Conservation (phyloP, 108 stramenopile genomes). For the Skeletonema grethae region DNA sequence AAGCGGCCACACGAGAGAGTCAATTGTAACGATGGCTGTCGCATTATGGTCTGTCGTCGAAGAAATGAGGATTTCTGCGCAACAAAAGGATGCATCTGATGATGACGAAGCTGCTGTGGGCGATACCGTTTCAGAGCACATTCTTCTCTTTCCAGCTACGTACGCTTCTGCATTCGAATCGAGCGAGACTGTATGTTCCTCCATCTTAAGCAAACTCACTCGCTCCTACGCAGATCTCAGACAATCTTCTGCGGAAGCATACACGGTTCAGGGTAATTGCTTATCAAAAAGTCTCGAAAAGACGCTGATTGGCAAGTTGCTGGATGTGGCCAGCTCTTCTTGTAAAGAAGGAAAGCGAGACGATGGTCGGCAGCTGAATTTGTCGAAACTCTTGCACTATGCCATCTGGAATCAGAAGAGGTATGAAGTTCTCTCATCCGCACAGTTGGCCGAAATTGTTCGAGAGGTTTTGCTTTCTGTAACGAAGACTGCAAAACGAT, state of each 20-base stretch:
- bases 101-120: conserved; percentile 8
- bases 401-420: conserved; percentile 22
- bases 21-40: conserved; percentile 25
- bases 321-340: conserved; percentile 13
- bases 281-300: conserved; percentile 8
- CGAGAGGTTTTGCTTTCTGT: conserved; percentile 30
- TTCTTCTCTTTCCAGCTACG: conserved; percentile 32
- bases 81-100: background rate
- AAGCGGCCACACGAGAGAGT: conserved; percentile 22
- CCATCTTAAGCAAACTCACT: conserved; percentile 27
- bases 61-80: background rate
- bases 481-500: conserved; percentile 25
- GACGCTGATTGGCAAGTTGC: conserved; percentile 20
- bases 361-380: background rate
- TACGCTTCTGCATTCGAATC: background rate
- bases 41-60: conserved; percentile 30
- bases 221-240: conserved; percentile 20
- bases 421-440: conserved; percentile 3
- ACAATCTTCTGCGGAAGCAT: background rate
- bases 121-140: conserved; percentile 15
- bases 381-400: conserved; percentile 34
- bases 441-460: conserved; percentile 12
- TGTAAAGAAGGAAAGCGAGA: background rate
- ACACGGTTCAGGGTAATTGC: background rate
- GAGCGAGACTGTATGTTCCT: background rate